phyloP scores from a whole-genome alignment of 495 filamentous ascomycete genomes.

The Acidiella bohemica region DNA sequence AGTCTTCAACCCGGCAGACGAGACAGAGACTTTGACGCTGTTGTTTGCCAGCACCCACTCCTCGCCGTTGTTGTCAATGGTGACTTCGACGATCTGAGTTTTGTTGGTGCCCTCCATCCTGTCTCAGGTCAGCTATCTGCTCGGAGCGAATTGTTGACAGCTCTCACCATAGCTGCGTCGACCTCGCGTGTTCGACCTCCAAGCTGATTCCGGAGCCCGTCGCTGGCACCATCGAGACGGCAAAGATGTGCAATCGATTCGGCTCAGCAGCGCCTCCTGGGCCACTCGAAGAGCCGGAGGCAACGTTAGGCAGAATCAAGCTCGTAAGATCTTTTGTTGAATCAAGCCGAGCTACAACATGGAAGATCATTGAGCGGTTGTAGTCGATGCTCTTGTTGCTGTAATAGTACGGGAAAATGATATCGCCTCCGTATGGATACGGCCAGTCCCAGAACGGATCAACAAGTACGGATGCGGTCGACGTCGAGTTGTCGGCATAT shows the following conservation, averaged over 20 bases:
- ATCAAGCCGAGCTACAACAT: constrained; percentile 36
- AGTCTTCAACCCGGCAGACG: constrained; percentile 30
- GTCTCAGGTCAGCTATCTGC: too few relatives aligned
- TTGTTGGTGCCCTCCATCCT: constrained; percentile 31
- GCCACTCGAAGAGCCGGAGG: constrained; percentile 19
- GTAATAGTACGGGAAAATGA: constrained; percentile 37
- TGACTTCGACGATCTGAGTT: constrained; percentile 38
- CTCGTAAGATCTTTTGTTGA: constrained; percentile 34
- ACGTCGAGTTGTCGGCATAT: constrained; percentile 34
- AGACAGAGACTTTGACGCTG: constrained; percentile 29
- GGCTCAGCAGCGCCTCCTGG: constrained; percentile 15
- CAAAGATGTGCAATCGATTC: constrained; percentile 34
- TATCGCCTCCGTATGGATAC: constrained; percentile 37
- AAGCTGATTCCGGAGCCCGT: constrained; percentile 9
- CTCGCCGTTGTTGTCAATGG: constrained; percentile 37
- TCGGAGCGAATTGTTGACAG: too few relatives aligned
- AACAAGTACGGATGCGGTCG: constrained; percentile 32
- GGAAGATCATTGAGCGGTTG: constrained; percentile 41
- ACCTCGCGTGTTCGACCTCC: constrained; percentile 37
- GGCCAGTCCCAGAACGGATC: constrained; percentile 37
- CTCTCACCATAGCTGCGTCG: constrained; percentile 44
- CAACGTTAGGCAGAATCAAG: constrained; percentile 31
- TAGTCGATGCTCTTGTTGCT: constrained; percentile 34
- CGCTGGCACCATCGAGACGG: constrained; percentile 29
- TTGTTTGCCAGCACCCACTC: constrained; percentile 31